Base-by-base conservation (phyloP, 768 basidiomycete species). In the Daedaleopsis nitida region DNA sequence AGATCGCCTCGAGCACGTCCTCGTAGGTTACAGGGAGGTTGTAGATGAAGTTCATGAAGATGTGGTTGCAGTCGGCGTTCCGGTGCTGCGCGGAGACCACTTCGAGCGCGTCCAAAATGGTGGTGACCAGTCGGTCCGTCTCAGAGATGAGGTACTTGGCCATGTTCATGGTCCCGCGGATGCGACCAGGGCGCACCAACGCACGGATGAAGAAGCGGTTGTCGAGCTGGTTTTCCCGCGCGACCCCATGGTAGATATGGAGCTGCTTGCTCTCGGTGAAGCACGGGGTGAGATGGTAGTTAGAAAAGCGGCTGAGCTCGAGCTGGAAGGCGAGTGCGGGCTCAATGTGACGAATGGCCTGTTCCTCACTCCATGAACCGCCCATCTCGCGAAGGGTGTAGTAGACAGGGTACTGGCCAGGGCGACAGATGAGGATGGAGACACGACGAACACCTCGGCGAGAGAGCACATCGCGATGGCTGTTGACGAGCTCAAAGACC, bases 41-140 rank as follows among this genome's bases (percentile, higher is more conserved):
- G 83, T 98, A 98, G 69, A 98, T 88, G 74, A 98, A 99, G 80
- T 98, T 98, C 87, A 98, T 88, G 80, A 94, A 96, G 73, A 98
- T 97, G 74, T 98, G 96, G 75, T 98, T 98, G 79, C 94, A 95
- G 72, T 98, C 96, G 4, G 96, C 92, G 66, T 90, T 93, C 62
- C 96, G 87, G 69, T 96, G 83, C 69, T 94, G 85, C 9, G 92
- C 92, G 67, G 85, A 88, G 71, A 96, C 94, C 57, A 98, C 90
- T 74, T 98, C 96, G 34, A 98, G 83, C 2, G 96, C 91, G 74
- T 99, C 97, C 63, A 99, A 81, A 67, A 98, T 87, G 69, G 86
- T 90, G 44, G 93, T 96, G 63, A 98, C 92, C 13, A 98, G 86
- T 49, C 97, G 91, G 70, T 99, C 97, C 13, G 96, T 96, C 79